Base-by-base conservation (phyloP, 768 basidiomycete genomes). In the Tricholoma hemisulphureum region DNA sequence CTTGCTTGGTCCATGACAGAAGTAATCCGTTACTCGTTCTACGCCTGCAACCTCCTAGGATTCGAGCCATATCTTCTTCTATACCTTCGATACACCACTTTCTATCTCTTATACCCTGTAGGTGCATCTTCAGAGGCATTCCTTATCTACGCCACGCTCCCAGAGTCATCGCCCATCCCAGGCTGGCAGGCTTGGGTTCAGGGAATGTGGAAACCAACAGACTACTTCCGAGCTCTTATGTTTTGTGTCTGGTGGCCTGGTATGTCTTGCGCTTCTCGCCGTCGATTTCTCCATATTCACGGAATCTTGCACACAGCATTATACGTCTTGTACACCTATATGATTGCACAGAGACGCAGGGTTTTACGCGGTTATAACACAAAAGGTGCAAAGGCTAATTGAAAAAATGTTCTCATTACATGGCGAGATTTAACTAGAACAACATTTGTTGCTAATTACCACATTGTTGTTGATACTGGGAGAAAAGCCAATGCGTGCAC, bases 1-100 rank as follows among this genome's bases (percentile, higher is more conserved):
- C 73, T 96, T 59, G 89, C 95, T 0, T 98, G 97, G 97, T 88
- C 91, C 0, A 59, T 87, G 51, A 92, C 94, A 14, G 97, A 99
- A 73, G 84, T 95, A 48, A 85, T 95, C 56, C 91, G 97, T 28
- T 98, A 98, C 74, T 69, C 84, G 8, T 96, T 88, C 79, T 99
- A 98, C 71, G 87, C 89, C 2, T 75, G 79, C 65, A 78, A 76
- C 41, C 80, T 96, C 4, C 60, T 91, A 39, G 83, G 83, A 5
- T 62, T 69, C 64, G 82, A 85, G 63, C 74, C 78, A 9, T 71
- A 80, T 20, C 29, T 71, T 14, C 81, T 92, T 41, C 74, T 86
- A 23, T 89, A 81, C 77, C 70, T 89, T 41, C 93, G 96, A 55
- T 99, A 98, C 80, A 91, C 94, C 18, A 84, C 93, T 7, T 99